A percentile compares a stretch with the other conserved stretches of the same genome.
These are phyloP conservation scores for Streptanthus diversifolius DNA, from an alignment of 345 rosid genomes.

Conservation along the genomic window DNA sequence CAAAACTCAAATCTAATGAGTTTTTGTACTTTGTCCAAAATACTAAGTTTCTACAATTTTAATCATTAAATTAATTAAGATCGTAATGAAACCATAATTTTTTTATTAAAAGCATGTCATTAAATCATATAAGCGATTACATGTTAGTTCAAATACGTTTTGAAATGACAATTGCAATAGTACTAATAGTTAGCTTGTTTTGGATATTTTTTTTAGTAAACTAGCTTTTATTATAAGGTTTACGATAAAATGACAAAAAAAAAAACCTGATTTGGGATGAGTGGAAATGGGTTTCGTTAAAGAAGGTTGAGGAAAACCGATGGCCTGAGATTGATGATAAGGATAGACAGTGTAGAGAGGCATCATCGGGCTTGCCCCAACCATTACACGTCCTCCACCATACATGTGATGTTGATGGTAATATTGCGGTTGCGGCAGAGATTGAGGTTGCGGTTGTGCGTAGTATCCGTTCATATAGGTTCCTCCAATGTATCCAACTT, in stretches of 20 bases:
- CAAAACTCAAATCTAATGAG: not conserved
- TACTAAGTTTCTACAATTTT: not conserved
- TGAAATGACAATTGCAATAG: not conserved
- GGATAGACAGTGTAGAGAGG: slow-evolving; percentile 79
- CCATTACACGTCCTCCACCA: slow-evolving; percentile 51
- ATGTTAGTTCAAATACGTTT: not conserved
- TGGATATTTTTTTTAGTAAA: not conserved
- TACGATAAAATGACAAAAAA: not conserved
- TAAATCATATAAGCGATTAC: not conserved
- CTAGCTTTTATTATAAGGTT: not conserved
- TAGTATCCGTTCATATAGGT: slow-evolving; percentile 67
- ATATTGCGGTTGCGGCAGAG: slow-evolving; percentile 25
- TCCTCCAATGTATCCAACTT: slow-evolving; percentile 65
- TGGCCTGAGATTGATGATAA: slow-evolving; percentile 63
- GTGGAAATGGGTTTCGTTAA: slow-evolving; percentile 54
- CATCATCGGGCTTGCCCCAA: slow-evolving; percentile 73
- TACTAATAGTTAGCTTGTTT: not conserved
- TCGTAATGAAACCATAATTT: not conserved
- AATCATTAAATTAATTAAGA: not conserved
- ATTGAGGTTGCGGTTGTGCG: slow-evolving; percentile 32
- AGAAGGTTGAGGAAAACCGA: slow-evolving; percentile 73
- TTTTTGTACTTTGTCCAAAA: not conserved
- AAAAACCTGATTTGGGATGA: slow-evolving; percentile 55
- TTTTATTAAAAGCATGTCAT: not conserved
- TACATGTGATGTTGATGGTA: slow-evolving; percentile 28